Evolutionary conservation across 2,329 filamentous ascomycete species (phyloP), one percentile per base, ranked within the genome.

Genomic region (Tolypocladium endophyticum): DNA sequence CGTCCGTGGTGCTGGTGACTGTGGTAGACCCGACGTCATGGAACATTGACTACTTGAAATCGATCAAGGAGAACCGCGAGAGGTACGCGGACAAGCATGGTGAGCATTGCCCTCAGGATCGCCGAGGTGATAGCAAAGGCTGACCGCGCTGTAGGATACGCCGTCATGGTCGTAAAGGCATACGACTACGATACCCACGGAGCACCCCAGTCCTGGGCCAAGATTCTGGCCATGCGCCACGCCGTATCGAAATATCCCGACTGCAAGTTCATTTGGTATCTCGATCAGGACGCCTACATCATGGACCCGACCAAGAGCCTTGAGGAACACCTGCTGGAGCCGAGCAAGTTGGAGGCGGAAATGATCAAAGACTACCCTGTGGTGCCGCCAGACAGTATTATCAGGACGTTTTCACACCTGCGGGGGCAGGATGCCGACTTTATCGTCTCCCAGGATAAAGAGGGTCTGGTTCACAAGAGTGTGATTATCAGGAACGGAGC

Each of bases 351-450:
- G 55, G 88, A 95, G 68, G 79, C 79, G 28, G 72, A 89, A 60
- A 97, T 97, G 90, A 84, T 94, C 66, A 88, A 86, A 71, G 89
- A 96, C 72, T 81, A 87, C 58, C 85, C 94, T 7, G 86, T 99
- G 57, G 93, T 97, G 11, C 94, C 93, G 2, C 94, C 95, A 0
- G 91, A 97, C 75, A 96, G 91, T 75, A 92, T 99, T 67, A 97
- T 99, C 76, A 93, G 90, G 78, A 97, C 95, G 0, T 96, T 96
- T 71, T 78, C 83, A 20, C 87, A 96, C 69, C 78, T 96, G n/a
- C 86, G 85, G 63, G 87, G 86, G 41, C 80, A 88, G 53, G 83
- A 92, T 59, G 86, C 96, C 50, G 89, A 96, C 64, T 79, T 97
- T 18, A 82, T 97, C 45, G 72, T 97, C 43, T 88, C 89, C 8